These are phyloP conservation scores for Globisporangium camurandrum DNA, from an alignment of 352 stramenopile genomes.

Conservation along the genomic window DNA sequence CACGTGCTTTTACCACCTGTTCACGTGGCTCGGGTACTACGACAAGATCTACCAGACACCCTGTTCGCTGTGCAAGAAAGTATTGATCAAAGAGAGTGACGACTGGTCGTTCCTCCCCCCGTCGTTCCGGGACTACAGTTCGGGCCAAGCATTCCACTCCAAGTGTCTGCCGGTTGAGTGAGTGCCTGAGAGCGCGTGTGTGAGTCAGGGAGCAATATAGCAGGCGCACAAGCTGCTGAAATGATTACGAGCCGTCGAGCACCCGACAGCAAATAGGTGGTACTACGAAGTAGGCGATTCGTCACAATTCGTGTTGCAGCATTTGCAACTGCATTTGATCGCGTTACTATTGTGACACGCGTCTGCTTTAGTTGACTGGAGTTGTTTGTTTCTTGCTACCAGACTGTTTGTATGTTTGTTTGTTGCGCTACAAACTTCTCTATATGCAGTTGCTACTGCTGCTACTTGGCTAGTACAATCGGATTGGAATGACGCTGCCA, in stretches of 20 bases:
- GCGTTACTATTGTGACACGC: too few species aligned
- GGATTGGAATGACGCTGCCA: constrained; percentile 60
- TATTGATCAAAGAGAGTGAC: constrained; percentile 74
- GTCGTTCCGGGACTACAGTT: constrained; percentile 81
- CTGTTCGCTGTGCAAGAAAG: constrained; percentile 80
- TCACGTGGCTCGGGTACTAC: constrained; percentile 81
- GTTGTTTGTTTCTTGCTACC: too few species aligned
- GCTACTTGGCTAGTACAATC: constrained; percentile 19
- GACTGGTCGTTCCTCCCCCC: constrained; percentile 76
- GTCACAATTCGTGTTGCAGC: too few species aligned
- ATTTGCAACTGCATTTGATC: too few species aligned
- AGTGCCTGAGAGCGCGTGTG: not conserved
- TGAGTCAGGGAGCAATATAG: too few species aligned
- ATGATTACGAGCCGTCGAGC: too few species aligned
- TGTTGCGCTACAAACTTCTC: constrained; percentile 5
- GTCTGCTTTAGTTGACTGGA: too few species aligned
- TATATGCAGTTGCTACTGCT: not conserved
- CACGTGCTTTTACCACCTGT: constrained; percentile 83
- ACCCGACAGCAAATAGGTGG: too few species aligned
- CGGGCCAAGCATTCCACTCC: constrained; percentile 73
- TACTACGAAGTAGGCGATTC: too few species aligned
- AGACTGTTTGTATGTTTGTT: too few species aligned
- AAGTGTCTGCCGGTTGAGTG: constrained; percentile 69
- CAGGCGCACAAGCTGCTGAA: too few species aligned
- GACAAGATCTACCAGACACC: constrained; percentile 87